Conservation (phyloP, 768 basidiomycete species). For the Lactifluus echinatus region DNA sequence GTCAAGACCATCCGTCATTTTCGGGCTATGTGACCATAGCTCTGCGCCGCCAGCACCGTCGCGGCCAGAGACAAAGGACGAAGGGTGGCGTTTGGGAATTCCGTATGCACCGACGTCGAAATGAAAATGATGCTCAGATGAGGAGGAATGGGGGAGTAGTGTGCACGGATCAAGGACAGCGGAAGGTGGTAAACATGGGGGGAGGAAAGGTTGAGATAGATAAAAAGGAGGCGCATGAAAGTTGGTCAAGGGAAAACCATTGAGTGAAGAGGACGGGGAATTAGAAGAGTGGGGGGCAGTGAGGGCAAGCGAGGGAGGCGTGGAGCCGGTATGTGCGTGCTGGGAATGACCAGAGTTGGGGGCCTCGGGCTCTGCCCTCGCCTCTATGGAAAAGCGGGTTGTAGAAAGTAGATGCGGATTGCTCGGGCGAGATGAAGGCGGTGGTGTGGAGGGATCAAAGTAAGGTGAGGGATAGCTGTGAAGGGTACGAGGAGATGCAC, state of each 20-base stretch:
- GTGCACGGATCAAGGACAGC: conserved; percentile 15
- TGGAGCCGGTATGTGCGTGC: conserved; percentile 27
- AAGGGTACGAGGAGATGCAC: conserved; percentile 34
- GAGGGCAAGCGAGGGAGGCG: conserved; percentile 36
- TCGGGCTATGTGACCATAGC: conserved; percentile 11
- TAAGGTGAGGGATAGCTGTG: conserved; percentile 35
- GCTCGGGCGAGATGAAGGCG: conserved; percentile 32
- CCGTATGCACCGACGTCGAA: conserved; percentile 81
- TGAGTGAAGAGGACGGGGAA: conserved; percentile 25
- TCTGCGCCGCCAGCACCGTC: conserved; percentile 19
- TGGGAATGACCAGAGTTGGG: conserved; percentile 27
- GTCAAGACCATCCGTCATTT: conserved; percentile 29
- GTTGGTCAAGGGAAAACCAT: conserved; percentile 32
- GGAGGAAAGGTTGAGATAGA: conserved; percentile 24
- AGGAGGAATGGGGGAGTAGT: conserved; percentile 22
- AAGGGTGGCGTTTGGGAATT: conserved; percentile 50
- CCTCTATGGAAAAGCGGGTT: conserved; percentile 39
- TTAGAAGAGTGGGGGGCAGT: conserved; percentile 34
- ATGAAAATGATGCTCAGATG: conserved; percentile 34
- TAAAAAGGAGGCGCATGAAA: conserved; percentile 31
- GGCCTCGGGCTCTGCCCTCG: conserved; percentile 36
- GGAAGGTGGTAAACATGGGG: conserved; percentile 14
- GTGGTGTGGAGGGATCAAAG: conserved; percentile 33
- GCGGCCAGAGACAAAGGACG: conserved; percentile 20
- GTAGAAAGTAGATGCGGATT: conserved; percentile 33